Base-by-base conservation (phyloP, 768 basidiomycete genomes). In the Leucogyrophana mollusca region DNA sequence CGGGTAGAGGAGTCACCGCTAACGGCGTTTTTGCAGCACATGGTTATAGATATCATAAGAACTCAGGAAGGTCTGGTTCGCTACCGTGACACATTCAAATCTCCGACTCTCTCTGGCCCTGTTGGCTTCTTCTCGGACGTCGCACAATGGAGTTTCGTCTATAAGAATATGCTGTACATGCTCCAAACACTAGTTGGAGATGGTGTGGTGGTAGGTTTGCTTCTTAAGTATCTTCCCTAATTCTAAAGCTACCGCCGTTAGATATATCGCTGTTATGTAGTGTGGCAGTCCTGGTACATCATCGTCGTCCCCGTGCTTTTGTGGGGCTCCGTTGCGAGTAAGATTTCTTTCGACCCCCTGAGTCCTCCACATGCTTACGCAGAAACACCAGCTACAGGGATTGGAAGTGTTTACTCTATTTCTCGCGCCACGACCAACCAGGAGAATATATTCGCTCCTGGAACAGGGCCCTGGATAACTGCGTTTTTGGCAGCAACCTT, bases 181-280 rank as follows among this genome's bases (percentile, higher is more conserved):
- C 23, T 58, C 9, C 56, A 59, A 43, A 64, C 57, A 5, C 25
- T 62, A 8, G 43, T 56, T 3, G 61, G 59, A 1, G 61, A 62
- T 34, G 59, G 52, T 5, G 55, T 62, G 0, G 42, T 62, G 36
- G 47, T 51, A 11, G 16, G 49, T 46, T 18, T 30, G 1, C 16
- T 27, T 17, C 33, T 22, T 36, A 30, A 30, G 7, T 21, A 16
- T 8, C 4, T 16, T 20, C 34, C 13, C 4, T 34, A 27, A n/a
- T n/a, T n/a, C n/a, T n/a, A n/a, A n/a, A n/a, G n/a, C 11, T 20
- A n/a, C 36, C 0, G 10, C 3, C 7, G n/a, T 24, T 33, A 61
- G 60, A 60, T 62, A 32, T 56, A 62, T 39, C 56, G 60, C 9
- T 62, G 60, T 39, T 60, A 56, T 14, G 49, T 58, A 24, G 58